Evolutionary conservation across 306 rosid species (phyloP), one percentile per base, ranked within the genome.

Genomic region (Coriaria nepalensis): DNA sequence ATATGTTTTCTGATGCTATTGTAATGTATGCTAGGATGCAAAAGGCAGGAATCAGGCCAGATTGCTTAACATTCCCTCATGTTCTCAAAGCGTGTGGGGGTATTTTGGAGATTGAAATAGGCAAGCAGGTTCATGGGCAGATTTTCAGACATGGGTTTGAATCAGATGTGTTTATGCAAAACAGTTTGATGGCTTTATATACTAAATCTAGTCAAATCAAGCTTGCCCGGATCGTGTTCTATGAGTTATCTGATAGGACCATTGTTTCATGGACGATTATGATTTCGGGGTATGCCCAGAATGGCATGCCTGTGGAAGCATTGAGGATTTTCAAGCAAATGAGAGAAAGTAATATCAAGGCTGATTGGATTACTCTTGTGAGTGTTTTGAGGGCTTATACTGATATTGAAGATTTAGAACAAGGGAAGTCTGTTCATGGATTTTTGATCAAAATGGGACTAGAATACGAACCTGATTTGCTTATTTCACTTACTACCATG

Each of bases 181-280:
- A 57, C 43, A 57, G 53, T 45, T 52, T 57, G 45, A 45, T 57
- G 15, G 10, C 62, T 35, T 44, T 57, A 45, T 57, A 57, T 57
- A 35, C 62, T 45, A 57, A 45, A 35, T 57, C 37, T 45, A 37
- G 62, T 15, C 52, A 57, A 57, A 57, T 34, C 35, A 8, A 33
- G 10, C 39, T 9, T 45, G 44, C 62, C 20, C 36, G 52, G 45
- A n/a, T 57, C 4, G 62, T 57, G 15, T 57, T 57, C 10, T 43
- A 57, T 57, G 37, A 38, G 36, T 20, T 57, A 6, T 35, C 35
- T 14, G 13, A 45, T 36, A 33, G 53, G 32, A 57, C 53, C 20
- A 33, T 57, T 45, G 62, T 57, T 57, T 45, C 62, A 4, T 57
- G 62, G 62, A 57, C 62, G 10, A 36, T 52, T 52, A 45, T 57